Conservation (phyloP, 2,329 filamentous ascomycete species). For the Stemphylium lycopersici region DNA sequence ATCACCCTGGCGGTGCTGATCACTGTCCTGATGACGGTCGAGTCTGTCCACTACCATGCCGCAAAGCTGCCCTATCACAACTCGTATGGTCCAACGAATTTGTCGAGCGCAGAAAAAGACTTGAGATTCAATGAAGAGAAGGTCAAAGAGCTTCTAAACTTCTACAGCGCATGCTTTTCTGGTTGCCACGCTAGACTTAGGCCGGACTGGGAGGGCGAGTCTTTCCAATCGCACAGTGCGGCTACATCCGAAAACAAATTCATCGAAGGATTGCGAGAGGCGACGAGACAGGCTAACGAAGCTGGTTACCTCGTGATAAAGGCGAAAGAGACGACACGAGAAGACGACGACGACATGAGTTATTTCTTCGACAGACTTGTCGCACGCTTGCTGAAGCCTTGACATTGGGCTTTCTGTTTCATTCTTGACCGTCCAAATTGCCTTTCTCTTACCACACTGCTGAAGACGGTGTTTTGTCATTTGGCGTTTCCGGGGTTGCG, state of each 20-base stretch:
- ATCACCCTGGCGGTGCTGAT: constrained; percentile 41
- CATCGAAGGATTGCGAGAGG: constrained; percentile 37
- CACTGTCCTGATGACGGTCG: constrained; percentile 46
- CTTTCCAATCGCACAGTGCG: not conserved
- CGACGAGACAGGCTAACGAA: constrained; percentile 21
- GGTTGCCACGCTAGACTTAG: constrained; percentile 40
- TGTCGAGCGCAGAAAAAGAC: constrained; percentile 11
- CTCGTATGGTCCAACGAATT: constrained; percentile 4
- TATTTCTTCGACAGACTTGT: constrained; percentile 49
- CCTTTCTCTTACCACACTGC: not conserved
- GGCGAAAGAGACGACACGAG: constrained; percentile 22
- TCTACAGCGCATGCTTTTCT: constrained; percentile 45
- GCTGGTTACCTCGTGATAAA: constrained; percentile 33
- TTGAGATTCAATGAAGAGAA: constrained; percentile 31
- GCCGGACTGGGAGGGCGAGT: constrained; percentile 40
- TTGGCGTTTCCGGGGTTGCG: not conserved
- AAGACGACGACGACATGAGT: constrained; percentile 43
- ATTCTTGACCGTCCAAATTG: not conserved
- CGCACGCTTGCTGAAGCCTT: constrained; percentile 35
- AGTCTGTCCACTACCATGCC: constrained; percentile 49
- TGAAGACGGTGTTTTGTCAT: not conserved
- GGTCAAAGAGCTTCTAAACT: constrained; percentile 36
- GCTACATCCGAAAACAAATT: constrained; percentile 33
- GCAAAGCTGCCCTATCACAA: constrained; percentile 46
- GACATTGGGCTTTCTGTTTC: not conserved